These are phyloP conservation scores for Rosa rugosa DNA, from an alignment of 306 rosid species.

Conservation along the genomic window DNA sequence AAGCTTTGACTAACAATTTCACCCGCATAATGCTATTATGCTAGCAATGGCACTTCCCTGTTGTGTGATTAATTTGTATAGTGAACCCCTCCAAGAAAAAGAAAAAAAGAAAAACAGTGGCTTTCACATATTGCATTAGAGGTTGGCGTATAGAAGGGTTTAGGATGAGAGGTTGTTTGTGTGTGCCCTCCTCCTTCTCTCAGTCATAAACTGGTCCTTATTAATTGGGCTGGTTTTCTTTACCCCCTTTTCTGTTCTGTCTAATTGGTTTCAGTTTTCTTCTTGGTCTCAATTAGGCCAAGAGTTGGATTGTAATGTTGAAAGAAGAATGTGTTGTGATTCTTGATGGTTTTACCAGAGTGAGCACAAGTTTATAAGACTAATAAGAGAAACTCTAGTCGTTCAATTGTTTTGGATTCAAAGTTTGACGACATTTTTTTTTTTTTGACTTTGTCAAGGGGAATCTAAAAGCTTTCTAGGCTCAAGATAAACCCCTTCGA, in stretches of 20 bases:
- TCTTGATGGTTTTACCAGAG: constrained; percentile 17
- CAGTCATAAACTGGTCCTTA: constrained; percentile 26
- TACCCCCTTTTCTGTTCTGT: not conserved
- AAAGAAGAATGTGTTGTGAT: constrained; percentile 37
- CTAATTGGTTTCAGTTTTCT: constrained; percentile 12
- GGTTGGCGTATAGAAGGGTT: constrained; percentile 39
- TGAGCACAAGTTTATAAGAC: not conserved
- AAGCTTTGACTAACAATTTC: constrained; percentile 71
- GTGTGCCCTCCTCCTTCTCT: constrained; percentile 91
- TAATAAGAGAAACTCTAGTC: not conserved
- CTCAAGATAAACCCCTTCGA: too few relatives aligned
- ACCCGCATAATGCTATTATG: constrained; percentile 19
- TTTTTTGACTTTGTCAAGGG: too few relatives aligned
- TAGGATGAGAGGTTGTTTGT: constrained; percentile 94
- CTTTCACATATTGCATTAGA: constrained; percentile 5
- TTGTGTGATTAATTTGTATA: constrained; percentile 46
- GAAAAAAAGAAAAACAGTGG: not conserved
- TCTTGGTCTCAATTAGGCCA: constrained; percentile 39
- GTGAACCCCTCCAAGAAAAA: constrained; percentile 23
- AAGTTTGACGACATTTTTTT: not conserved
- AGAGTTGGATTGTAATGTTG: constrained; percentile 28
- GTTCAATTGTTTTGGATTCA: not conserved
- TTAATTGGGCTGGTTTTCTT: constrained; percentile 33
- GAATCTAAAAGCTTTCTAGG: too few relatives aligned
- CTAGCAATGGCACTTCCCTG: not conserved